These are phyloP conservation scores for Tylopilus rubrobrunneus DNA, from an alignment of 768 basidiomycete species.

Conservation along the genomic window DNA sequence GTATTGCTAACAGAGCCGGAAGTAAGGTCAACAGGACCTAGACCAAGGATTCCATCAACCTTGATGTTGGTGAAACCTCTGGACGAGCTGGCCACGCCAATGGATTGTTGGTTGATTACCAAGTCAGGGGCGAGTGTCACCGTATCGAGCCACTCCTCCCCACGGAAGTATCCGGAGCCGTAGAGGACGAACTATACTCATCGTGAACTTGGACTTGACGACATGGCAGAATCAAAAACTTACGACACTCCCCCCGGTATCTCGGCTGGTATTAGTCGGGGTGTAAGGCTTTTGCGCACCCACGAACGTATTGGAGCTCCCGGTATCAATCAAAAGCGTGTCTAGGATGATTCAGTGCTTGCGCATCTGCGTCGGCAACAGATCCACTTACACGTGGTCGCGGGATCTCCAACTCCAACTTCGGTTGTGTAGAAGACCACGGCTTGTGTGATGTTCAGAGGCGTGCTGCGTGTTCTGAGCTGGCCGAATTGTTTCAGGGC, in stretches of 20 bases:
- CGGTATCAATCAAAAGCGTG: constrained; percentile 28
- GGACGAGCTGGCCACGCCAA: constrained; percentile 30
- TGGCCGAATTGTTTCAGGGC: constrained; percentile 1
- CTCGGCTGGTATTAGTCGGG: constrained; percentile 2
- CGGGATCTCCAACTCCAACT: constrained; percentile 26
- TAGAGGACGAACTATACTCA: background rate
- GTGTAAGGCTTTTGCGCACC: constrained; percentile 17
- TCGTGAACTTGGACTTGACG: too few species aligned
- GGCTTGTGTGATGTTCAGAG: constrained; percentile 16
- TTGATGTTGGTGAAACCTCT: constrained; percentile 31
- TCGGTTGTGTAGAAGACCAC: constrained; percentile 24
- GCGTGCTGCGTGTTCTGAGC: constrained; percentile 5
- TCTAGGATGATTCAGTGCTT: constrained; percentile 12
- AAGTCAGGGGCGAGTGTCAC: constrained; percentile 3
- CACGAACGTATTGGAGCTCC: constrained; percentile 30
- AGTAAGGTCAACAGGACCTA: constrained; percentile 34
- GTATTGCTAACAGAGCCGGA: constrained; percentile 14
- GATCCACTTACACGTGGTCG: constrained; percentile 7
- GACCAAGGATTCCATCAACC: constrained; percentile 39
- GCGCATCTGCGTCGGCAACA: background rate
- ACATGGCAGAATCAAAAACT: background rate
- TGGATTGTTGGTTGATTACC: constrained; percentile 24
- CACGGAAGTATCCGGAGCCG: constrained; percentile 3
- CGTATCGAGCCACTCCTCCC: constrained; percentile 14
- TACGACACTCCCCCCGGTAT: constrained; percentile 23